These are phyloP conservation scores for Backusella tuberculispora DNA, from an alignment of 192 early-diverging fungal species.

Conservation along the genomic window DNA sequence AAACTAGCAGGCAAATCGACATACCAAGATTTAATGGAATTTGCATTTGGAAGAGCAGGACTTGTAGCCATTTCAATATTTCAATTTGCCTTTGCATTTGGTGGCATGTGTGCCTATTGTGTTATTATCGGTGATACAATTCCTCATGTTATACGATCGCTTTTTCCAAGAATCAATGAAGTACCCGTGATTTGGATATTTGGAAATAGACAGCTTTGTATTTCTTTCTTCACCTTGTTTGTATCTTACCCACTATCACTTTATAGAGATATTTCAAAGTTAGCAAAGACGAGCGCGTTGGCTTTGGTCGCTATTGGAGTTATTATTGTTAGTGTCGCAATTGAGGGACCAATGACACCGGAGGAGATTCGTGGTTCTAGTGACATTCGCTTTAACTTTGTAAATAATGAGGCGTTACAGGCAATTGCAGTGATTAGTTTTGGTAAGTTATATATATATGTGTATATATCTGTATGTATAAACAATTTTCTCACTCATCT, in stretches of 20 bases:
- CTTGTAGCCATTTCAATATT: slow-evolving; percentile 82
- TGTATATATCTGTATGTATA: neutral
- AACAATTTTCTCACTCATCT: too few relatives aligned
- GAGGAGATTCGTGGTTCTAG: slow-evolving; percentile 53
- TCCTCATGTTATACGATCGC: slow-evolving; percentile 76
- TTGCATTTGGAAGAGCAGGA: slow-evolving; percentile 82
- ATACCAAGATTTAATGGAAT: slow-evolving; percentile 83
- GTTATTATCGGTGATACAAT: slow-evolving; percentile 82
- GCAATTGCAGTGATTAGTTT: slow-evolving; percentile 92
- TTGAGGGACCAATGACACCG: slow-evolving; percentile 69
- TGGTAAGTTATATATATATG: slow-evolving; percentile 46
- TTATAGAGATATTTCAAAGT: slow-evolving; percentile 84
- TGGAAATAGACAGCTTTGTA: slow-evolving; percentile 72
- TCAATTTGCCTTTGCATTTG: slow-evolving; percentile 93
- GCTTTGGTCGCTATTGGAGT: slow-evolving; percentile 83
- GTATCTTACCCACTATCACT: slow-evolving; percentile 86
- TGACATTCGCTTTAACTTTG: slow-evolving; percentile 42
- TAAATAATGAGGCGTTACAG: slow-evolving; percentile 66
- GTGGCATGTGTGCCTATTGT: slow-evolving; percentile 75
- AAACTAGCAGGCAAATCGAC: slow-evolving; percentile 79
- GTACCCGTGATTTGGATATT: slow-evolving; percentile 64
- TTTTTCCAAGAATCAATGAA: slow-evolving; percentile 61
- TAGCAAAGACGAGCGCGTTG: slow-evolving; percentile 88
- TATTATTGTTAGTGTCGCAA: slow-evolving; percentile 69
- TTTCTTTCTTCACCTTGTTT: slow-evolving; percentile 74